phyloP scores from a whole-genome alignment of 2,329 filamentous ascomycete genomes.

The Cryphonectria parasitica region DNA sequence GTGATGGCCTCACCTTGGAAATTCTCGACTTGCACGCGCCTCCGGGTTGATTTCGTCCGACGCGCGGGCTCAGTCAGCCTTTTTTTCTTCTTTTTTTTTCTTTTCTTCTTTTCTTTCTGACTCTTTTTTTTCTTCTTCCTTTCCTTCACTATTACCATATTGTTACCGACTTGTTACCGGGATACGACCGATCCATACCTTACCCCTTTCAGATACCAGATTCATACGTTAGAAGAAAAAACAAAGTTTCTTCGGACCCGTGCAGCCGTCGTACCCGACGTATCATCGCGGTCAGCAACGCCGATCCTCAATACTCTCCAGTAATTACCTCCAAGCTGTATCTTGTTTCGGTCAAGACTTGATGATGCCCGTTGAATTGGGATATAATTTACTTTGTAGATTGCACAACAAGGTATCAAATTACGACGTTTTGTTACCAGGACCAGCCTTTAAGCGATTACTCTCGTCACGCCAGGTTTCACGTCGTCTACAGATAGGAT shows the following conservation, averaged over 20 bases:
- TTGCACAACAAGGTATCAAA: too few species aligned
- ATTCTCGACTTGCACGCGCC: conserved; percentile 6
- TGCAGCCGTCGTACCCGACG: too few species aligned
- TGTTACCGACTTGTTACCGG: background rate
- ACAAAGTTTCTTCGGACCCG: background rate
- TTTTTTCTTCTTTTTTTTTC: background rate
- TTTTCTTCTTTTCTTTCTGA: background rate
- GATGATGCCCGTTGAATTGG: too few species aligned
- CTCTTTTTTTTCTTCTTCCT: background rate
- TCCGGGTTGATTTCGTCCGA: conserved; percentile 4
- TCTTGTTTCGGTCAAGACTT: too few species aligned
- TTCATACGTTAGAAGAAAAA: background rate
- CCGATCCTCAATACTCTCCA: too few species aligned
- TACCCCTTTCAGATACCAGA: background rate
- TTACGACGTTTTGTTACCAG: too few species aligned
- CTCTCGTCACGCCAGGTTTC: too few species aligned
- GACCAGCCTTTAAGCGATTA: too few species aligned
- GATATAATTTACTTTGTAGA: too few species aligned
- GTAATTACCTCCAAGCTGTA: too few species aligned
- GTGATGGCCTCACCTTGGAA: conserved; percentile 24
- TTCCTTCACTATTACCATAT: background rate
- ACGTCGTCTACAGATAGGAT: too few species aligned
- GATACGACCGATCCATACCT: background rate
- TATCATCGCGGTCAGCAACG: too few species aligned
- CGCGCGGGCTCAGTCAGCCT: background rate